A percentile compares a stretch with the other conserved stretches of the same genome.
phyloP scores from a whole-genome alignment of 345 rosid species.

The Syzygium jambos region DNA sequence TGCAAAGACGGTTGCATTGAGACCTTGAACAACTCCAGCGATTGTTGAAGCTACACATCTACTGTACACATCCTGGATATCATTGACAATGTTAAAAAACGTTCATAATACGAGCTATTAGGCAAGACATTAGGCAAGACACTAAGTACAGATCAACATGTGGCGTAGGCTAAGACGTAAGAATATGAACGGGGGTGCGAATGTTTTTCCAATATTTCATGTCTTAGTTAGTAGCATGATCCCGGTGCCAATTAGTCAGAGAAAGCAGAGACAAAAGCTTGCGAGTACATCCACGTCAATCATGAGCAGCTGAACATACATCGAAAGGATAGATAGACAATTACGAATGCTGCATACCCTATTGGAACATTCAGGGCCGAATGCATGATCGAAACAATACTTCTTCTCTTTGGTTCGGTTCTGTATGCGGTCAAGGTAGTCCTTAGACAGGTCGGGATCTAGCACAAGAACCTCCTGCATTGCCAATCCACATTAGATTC shows the following conservation, averaged over 20 bases:
- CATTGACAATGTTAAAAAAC: background rate
- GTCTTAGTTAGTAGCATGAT: background rate
- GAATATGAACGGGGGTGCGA: background rate
- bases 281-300: background rate
- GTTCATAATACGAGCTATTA: background rate
- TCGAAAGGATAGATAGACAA: background rate
- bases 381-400: slow-evolving; percentile 82
- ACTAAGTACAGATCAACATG: background rate
- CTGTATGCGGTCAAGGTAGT: slow-evolving; percentile 73
- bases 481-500: background rate
- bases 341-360: slow-evolving; percentile 17
- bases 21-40: slow-evolving; percentile 86
- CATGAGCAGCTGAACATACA: background rate
- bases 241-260: background rate
- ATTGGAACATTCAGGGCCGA: slow-evolving; percentile 60
- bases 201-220: background rate
- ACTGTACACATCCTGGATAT: slow-evolving; percentile 56
- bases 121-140: background rate
- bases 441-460: slow-evolving; percentile 85
- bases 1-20: slow-evolving; percentile 90
- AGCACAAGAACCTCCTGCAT: slow-evolving; percentile 71
- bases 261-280: background rate
- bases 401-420: slow-evolving; percentile 80
- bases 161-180: background rate
- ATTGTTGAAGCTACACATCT: slow-evolving; percentile 57